phyloP scores from a whole-genome alignment of 148 eudicot species.

The Spergularia bocconei region DNA sequence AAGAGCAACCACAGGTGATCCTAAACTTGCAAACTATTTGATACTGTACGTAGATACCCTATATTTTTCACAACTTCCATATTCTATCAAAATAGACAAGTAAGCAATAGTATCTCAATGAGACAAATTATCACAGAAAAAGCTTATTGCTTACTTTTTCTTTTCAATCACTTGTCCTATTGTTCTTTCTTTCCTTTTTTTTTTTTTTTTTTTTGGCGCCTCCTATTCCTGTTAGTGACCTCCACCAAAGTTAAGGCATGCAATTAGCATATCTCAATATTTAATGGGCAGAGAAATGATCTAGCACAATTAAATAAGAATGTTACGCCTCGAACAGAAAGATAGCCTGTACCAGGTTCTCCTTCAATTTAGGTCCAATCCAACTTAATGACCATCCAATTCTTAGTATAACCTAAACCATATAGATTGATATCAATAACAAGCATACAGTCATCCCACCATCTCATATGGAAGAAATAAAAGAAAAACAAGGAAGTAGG shows the following conservation, averaged over 20 bases:
- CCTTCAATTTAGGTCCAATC: background rate
- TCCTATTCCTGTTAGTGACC: slow-evolving; percentile 12
- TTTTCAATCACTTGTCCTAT: slow-evolving; percentile 16
- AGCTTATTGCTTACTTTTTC: slow-evolving; percentile 4
- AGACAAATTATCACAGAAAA: slow-evolving; percentile 8
- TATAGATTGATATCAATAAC: background rate
- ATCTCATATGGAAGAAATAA: background rate
- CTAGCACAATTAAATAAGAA: slow-evolving; percentile 11
- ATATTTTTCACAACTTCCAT: background rate
- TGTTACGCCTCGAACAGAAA: background rate
- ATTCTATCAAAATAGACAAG: background rate
- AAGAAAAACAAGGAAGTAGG: background rate
- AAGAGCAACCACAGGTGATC: background rate
- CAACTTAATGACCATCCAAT: slow-evolving; percentile 15
- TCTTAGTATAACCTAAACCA: slow-evolving; percentile 2
- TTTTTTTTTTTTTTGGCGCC: background rate
- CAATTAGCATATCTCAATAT: slow-evolving; percentile 22
- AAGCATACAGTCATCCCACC: slow-evolving; percentile 6
- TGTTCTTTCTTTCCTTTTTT: slow-evolving; percentile 3
- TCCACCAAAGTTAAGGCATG: slow-evolving; percentile 24
- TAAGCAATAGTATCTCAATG: background rate
- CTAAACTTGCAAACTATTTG: background rate
- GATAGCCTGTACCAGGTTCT: slow-evolving; percentile 2
- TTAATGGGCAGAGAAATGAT: slow-evolving; percentile 7
- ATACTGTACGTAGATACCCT: background rate